Base-by-base conservation (phyloP, 2,329 filamentous ascomycete species). In the Dactylonectria estremocensis region DNA sequence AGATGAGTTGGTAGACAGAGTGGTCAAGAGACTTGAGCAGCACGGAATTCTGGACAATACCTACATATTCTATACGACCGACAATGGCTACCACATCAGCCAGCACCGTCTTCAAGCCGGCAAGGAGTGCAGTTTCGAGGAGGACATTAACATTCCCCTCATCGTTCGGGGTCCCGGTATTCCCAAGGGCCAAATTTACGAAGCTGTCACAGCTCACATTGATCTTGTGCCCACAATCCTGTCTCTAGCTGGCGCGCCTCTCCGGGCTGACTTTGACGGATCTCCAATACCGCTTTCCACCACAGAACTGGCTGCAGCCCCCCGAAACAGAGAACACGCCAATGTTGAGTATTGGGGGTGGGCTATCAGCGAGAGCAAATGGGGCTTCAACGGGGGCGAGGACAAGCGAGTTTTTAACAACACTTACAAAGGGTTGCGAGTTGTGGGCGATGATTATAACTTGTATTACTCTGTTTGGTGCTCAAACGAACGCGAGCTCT, bases 391-490 rank as follows among this genome's bases (percentile, higher is more conserved):
- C 24, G 24, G 24, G 24, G 24, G 24, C 7, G 24, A 28, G 4
- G 24, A 28, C 24, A 28, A 28, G 24, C 24, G 24, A 16, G 57
- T 58, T 31, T 45, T 22, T 3, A 82, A 80, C 52, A 88, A 88
- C 72, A 88, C 86, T 0, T 89, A 88, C 77, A 89, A 89, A 68
- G 82, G 79, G 0, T 60, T 89, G 0, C 81, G 87, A 2, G 70
- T 89, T 1, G 77, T 84, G 1, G 79, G 80, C 0, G 72, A 82
- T 1, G 78, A 79, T 2, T 89, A 89, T 66, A 87, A 82, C 66
- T 72, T 89, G 3, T 86, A 87, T 69, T 90, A 90, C 66, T 85
- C 84, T 0, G 85, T 88, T 1, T 88, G 86, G 86, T 89, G 86
- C 72, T 85, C 79, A 3, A 83, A 84, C 48, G 73, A 76, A 66